phyloP scores from a whole-genome alignment of 2,329 filamentous ascomycete species.

The Colletotrichum coccodes region DNA sequence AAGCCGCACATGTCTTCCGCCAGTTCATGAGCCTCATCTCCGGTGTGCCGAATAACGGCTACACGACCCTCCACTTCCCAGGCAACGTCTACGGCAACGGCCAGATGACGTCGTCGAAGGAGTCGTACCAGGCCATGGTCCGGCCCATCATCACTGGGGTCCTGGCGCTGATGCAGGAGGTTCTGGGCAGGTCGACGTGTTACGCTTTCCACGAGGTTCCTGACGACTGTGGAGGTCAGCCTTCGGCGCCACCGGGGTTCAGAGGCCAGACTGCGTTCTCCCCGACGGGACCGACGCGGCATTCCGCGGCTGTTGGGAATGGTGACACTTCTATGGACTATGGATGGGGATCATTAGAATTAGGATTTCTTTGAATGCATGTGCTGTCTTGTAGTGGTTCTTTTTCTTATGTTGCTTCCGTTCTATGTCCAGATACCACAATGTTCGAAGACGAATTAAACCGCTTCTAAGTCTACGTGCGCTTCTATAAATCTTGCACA shows the following conservation, averaged over 20 bases:
- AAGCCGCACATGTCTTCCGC: conserved; percentile 46
- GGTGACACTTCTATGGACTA: conserved; percentile 28
- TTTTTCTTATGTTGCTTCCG: neutral
- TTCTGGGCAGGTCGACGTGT: conserved; percentile 46
- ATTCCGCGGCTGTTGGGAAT: conserved; percentile 15
- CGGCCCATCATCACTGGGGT: conserved; percentile 36
- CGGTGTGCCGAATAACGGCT: conserved; percentile 32
- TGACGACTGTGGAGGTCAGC: conserved; percentile 27
- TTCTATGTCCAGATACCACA: neutral
- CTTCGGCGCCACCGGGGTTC: conserved; percentile 3
- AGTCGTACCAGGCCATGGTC: conserved; percentile 35
- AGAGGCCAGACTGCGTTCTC: conserved; percentile 24
- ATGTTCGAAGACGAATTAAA: neutral
- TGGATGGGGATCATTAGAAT: conserved; percentile 29
- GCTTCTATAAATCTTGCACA: too few species aligned
- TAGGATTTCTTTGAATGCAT: conserved; percentile 27
- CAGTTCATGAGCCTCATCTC: conserved; percentile 40
- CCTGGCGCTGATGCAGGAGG: conserved; percentile 43
- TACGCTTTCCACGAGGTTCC: conserved; percentile 36
- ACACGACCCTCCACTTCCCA: conserved; percentile 33
- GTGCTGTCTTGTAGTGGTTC: neutral
- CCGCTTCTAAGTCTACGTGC: too few species aligned
- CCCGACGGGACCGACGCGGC: conserved; percentile 24
- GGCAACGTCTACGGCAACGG: conserved; percentile 13
- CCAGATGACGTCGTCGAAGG: conserved; percentile 28